A percentile compares a stretch with the other conserved stretches of the same genome.
These are phyloP conservation scores for Chlorokybus atmophyticus DNA, from an alignment of 139 green algal genomes.

Conservation along the genomic window DNA sequence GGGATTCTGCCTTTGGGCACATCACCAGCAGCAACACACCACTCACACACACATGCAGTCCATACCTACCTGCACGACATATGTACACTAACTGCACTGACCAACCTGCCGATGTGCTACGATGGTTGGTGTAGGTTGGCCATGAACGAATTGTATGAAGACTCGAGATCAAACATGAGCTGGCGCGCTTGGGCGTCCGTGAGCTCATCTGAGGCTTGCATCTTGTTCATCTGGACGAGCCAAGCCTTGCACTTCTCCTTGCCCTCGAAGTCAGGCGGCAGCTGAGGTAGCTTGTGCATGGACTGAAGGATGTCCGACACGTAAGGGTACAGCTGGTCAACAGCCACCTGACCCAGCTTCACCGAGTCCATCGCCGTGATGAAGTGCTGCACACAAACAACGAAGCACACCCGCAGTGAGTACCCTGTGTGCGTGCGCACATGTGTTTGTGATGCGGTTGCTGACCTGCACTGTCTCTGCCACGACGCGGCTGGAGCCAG, in stretches of 20 bases:
- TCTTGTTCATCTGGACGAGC: conserved; percentile 56
- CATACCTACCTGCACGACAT: too few relatives aligned
- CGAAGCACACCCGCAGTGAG: background rate
- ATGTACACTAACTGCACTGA: too few relatives aligned
- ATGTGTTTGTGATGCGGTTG: background rate
- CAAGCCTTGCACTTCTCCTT: conserved; percentile 54
- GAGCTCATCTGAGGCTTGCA: conserved; percentile 70
- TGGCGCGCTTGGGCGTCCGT: conserved; percentile 64
- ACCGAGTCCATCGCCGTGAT: conserved; percentile 89
- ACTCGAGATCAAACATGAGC: conserved; percentile 79
- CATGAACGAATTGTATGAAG: conserved; percentile 65
- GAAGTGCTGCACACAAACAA: conserved; percentile 59
- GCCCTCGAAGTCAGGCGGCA: conserved; percentile 61
- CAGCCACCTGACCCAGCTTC: conserved; percentile 82
- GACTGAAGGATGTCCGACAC: conserved; percentile 60
- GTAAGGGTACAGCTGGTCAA: conserved; percentile 79
- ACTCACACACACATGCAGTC: too few relatives aligned
- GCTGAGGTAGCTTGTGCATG: conserved; percentile 52
- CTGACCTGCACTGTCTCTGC: background rate
- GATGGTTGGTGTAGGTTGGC: too few relatives aligned
- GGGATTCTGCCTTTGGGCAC: too few relatives aligned
- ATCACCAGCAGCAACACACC: too few relatives aligned
- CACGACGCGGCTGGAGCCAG: background rate
- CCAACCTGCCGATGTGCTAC: too few relatives aligned
- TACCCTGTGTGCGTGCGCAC: background rate